Conservation (phyloP, 2,329 filamentous ascomycete genomes). For the Paracoccidioides brasiliensis region DNA sequence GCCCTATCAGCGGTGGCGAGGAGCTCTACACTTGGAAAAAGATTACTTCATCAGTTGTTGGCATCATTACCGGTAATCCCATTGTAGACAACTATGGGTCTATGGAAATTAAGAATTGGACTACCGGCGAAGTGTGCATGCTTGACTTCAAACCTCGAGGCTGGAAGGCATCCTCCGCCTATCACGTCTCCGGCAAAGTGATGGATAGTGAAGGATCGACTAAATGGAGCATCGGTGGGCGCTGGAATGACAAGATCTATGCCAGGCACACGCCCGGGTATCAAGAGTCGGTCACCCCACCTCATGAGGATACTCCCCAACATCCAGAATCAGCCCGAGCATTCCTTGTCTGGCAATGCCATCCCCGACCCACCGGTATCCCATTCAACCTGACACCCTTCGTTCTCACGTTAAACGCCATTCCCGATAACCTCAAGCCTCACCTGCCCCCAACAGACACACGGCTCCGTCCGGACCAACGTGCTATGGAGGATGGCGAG, state of each 20-base stretch:
- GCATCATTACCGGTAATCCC: slow-evolving; percentile 93
- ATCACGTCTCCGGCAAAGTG: slow-evolving; percentile 76
- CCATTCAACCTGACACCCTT: slow-evolving; percentile 98
- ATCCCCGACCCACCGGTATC: slow-evolving; percentile 65
- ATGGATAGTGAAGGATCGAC: slow-evolving; percentile 67
- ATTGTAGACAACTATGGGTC: slow-evolving; percentile 95
- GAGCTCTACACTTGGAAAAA: slow-evolving; percentile 99
- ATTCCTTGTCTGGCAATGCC: slow-evolving; percentile 85
- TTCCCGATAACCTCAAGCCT: slow-evolving; percentile 65
- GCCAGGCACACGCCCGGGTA: slow-evolving; percentile 85
- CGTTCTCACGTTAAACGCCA: slow-evolving; percentile 82
- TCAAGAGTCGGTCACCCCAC: slow-evolving; percentile 54
- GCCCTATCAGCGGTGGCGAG: slow-evolving; percentile 59
- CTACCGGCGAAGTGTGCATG: slow-evolving; percentile 76
- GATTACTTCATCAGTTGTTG: slow-evolving; percentile 91
- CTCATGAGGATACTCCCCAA: slow-evolving; percentile 39
- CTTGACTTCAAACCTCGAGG: slow-evolving; percentile 91
- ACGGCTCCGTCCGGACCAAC: slow-evolving; percentile 80
- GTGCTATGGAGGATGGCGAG: slow-evolving; percentile 96
- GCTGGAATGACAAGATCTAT: slow-evolving; percentile 97
- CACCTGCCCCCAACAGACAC: slow-evolving; percentile 87
- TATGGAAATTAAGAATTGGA: slow-evolving; percentile 98
- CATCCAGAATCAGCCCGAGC: slow-evolving; percentile 56
- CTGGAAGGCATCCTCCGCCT: slow-evolving; percentile 89
- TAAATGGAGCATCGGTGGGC: slow-evolving; percentile 77